Evolutionary conservation across 2,329 filamentous ascomycete species (phyloP).

Genomic region (Pyricularia pennisetigena): DNA sequence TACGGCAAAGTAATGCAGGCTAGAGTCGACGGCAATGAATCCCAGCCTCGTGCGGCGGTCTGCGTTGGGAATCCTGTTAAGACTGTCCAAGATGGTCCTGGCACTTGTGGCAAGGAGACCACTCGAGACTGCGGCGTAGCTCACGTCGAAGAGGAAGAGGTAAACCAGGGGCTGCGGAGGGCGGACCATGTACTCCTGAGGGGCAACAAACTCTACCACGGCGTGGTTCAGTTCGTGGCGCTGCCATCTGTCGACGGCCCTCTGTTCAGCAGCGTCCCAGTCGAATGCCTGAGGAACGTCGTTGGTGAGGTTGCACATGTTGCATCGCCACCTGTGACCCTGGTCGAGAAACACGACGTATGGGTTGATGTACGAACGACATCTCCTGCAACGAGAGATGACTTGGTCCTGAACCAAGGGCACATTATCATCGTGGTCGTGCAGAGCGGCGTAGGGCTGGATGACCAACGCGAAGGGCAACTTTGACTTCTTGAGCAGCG

Average conservation of each 20-base stretch:
- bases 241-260: slow-evolving; percentile 86
- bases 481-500: slow-evolving; percentile 91
- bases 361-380: slow-evolving; percentile 94
- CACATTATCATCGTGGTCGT: slow-evolving; percentile 84
- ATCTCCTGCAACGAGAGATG: slow-evolving; percentile 91
- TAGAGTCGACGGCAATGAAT: slow-evolving; percentile 91
- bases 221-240: slow-evolving; percentile 87
- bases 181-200: slow-evolving; percentile 98
- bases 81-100: slow-evolving; percentile 85
- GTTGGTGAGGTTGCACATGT: slow-evolving; percentile 98
- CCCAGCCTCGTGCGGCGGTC: slow-evolving; percentile 86
- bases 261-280: slow-evolving; percentile 89
- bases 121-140: slow-evolving; percentile 79
- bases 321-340: slow-evolving; percentile 96
- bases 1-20: slow-evolving; percentile 91
- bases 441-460: slow-evolving; percentile 86
- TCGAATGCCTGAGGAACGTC: slow-evolving; percentile 99
- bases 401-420: slow-evolving; percentile 94
- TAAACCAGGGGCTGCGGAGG: slow-evolving; percentile 94
- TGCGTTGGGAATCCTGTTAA: slow-evolving; percentile 96
- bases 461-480: slow-evolving; percentile 93
- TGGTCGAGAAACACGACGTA: slow-evolving; percentile 95
- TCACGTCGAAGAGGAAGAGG: slow-evolving; percentile 90
- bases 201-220: slow-evolving; percentile 96
- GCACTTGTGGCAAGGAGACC: slow-evolving; percentile 88